Evolutionary conservation across 345 rosid species (phyloP).

Genomic region (Litchi chinensis): DNA sequence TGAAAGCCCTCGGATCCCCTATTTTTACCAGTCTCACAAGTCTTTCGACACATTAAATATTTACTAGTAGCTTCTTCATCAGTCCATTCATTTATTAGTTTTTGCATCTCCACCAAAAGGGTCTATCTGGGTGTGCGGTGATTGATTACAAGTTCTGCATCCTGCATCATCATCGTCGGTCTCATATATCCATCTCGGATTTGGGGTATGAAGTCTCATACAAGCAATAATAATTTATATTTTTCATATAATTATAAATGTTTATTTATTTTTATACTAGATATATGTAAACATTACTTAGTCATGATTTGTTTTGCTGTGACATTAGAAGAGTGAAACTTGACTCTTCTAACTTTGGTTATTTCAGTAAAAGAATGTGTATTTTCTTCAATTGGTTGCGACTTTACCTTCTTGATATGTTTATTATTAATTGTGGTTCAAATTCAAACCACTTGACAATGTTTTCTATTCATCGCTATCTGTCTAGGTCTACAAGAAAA

Average conservation of each 20-base stretch:
- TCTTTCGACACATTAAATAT: constrained; percentile 14
- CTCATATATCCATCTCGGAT: constrained; percentile 27
- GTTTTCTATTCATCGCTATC: neutral
- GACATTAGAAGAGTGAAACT: constrained; percentile 29
- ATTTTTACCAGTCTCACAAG: neutral
- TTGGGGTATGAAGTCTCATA: constrained; percentile 27
- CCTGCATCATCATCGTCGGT: constrained; percentile 3
- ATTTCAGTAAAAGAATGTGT: constrained; percentile 13
- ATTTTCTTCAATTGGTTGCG: constrained; percentile 3
- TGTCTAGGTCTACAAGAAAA: too few species aligned
- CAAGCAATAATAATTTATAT: constrained; percentile 25
- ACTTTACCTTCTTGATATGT: neutral
- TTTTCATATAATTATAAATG: constrained; percentile 10
- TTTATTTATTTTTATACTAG: constrained; percentile 27
- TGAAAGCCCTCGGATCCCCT: constrained; percentile 4
- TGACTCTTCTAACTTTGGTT: constrained; percentile 28
- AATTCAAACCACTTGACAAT: neutral
- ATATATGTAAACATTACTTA: constrained; percentile 28
- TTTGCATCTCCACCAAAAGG: constrained; percentile 23
- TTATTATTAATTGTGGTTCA: too few species aligned
- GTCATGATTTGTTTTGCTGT: constrained; percentile 24
- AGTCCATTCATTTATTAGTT: constrained; percentile 46
- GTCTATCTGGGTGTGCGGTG: constrained; percentile 14
- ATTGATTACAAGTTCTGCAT: constrained; percentile 11
- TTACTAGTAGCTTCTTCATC: constrained; percentile 10